phyloP scores from a whole-genome alignment of 148 eudicot genomes.

The Chenopodium suecicum region DNA sequence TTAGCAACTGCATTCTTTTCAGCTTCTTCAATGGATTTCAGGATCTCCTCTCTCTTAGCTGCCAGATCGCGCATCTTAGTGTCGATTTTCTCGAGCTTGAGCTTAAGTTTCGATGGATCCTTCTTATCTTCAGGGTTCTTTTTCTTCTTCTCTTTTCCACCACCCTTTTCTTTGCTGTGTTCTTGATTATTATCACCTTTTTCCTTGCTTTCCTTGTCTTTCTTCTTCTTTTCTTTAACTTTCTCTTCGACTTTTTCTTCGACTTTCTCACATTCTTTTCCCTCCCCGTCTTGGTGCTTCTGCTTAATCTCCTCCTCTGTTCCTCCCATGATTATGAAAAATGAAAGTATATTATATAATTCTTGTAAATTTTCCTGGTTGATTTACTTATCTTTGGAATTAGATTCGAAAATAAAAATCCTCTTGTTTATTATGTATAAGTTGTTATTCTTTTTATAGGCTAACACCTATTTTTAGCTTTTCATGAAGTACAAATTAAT shows the following conservation, averaged over 20 bases:
- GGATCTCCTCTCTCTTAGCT: conserved; percentile 50
- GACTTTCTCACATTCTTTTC: conserved; percentile 26
- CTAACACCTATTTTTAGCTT: background rate
- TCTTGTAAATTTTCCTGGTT: background rate
- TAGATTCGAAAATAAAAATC: background rate
- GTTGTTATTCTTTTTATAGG: conserved; percentile 19
- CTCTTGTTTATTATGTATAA: conserved; percentile 16
- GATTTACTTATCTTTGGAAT: background rate
- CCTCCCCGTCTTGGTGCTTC: conserved; percentile 38
- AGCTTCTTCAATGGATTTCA: conserved; percentile 49
- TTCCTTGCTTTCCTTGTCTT: conserved; percentile 35
- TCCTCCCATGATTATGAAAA: conserved; percentile 31
- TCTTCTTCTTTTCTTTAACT: conserved; percentile 41
- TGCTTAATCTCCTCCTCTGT: conserved; percentile 42
- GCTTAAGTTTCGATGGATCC: conserved; percentile 52
- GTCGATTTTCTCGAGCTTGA: conserved; percentile 57
- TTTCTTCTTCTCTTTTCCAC: conserved; percentile 50
- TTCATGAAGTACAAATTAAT: conserved; percentile 1
- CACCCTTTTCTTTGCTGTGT: conserved; percentile 20
- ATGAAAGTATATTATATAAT: background rate
- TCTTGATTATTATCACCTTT: conserved; percentile 15
- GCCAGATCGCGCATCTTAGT: conserved; percentile 47
- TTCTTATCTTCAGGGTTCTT: conserved; percentile 66
- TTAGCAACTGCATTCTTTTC: conserved; percentile 28
- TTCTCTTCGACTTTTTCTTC: conserved; percentile 31